Base-by-base conservation (phyloP, 2,329 filamentous ascomycete species). In the Alternaria sp. region DNA sequence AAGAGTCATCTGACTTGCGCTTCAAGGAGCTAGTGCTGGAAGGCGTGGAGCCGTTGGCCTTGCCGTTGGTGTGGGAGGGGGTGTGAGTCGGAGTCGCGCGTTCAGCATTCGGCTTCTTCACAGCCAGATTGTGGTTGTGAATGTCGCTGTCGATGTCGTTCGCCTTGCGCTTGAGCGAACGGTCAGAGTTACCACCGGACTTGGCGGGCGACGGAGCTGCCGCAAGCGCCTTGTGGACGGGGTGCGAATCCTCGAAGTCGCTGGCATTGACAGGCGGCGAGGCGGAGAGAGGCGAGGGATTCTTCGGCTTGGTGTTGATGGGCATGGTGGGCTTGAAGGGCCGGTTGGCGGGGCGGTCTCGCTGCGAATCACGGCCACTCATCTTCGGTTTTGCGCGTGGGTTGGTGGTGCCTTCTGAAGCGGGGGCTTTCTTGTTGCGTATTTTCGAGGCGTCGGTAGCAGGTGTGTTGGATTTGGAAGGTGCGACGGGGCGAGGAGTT, bases 231-330 rank as follows among this genome's bases (percentile, higher is more conserved):
- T 80, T 80, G 69, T 80, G 75, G 14, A 79, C 75, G 12, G 79
- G 78, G 56, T 82, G 72, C 66, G 80, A 79, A 71, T 84, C 80
- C 64, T 86, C 81, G 59, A 86, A 80, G 71, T 89, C 87, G 20
- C 87, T 89, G 26, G 86, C 85, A 73, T 88, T 89, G 64, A 87
- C 84, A 6, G 87, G 87, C 21, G 87, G 87, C 3, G 88, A 89
- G 7, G 86, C 87, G 10, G 86, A 87, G 11, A 89, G 83, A 12
- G 87, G 87, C 15, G 88, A 89, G 3, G 87, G 87, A 57, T 89
- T 89, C 71, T 85, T 86, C 2, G 88, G 87, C 45, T 86, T 87
- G 63, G 82, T 88, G 79, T 82, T 77, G 23, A 76, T 61, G 26
- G 76, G 71, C 71, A 74, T 73, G 18, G 71, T 65, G n/a, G 75